Evolutionary conservation across 31 red algal species (phyloP).

Genomic region (Bonnemaisonia californica): DNA sequence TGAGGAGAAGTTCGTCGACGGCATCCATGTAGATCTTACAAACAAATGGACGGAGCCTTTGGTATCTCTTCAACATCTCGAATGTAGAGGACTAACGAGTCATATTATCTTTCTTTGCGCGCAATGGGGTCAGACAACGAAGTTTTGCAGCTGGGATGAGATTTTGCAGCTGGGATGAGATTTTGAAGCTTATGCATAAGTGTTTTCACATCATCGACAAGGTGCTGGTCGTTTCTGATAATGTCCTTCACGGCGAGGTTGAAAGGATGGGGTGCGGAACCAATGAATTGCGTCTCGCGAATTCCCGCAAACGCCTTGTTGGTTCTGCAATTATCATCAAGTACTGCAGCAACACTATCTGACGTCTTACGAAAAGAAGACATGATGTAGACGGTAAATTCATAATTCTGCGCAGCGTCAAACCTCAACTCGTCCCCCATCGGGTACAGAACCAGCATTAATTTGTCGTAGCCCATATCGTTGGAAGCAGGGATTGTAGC

Average conservation of each 20-base stretch:
- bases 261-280: slow-evolving; percentile 22
- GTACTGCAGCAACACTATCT: slow-evolving; percentile 4
- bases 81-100: slow-evolving; percentile 34
- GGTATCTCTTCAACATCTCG: slow-evolving; percentile 30
- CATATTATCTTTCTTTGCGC: slow-evolving; percentile 1
- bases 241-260: slow-evolving; percentile 30
- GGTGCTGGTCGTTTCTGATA: neutral
- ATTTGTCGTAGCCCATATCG: neutral
- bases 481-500: neutral
- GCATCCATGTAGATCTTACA: neutral
- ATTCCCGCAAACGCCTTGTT: slow-evolving; percentile 30
- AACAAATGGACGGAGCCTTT: slow-evolving; percentile 1
- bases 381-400: neutral
- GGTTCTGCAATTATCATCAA: slow-evolving; percentile 27
- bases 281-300: neutral
- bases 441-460: neutral
- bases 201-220: neutral
- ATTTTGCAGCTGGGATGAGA: neutral
- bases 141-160: slow-evolving; percentile 30
- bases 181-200: slow-evolving; percentile 16
- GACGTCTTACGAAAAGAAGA: neutral
- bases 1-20: neutral
- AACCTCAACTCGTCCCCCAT: neutral
- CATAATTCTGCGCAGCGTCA: neutral
- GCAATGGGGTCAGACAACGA: neutral